A percentile compares a stretch with the other conserved stretches of the same genome.
phyloP scores from a whole-genome alignment of 148 eudicot genomes.

The Mesembryanthemum crystallinum region DNA sequence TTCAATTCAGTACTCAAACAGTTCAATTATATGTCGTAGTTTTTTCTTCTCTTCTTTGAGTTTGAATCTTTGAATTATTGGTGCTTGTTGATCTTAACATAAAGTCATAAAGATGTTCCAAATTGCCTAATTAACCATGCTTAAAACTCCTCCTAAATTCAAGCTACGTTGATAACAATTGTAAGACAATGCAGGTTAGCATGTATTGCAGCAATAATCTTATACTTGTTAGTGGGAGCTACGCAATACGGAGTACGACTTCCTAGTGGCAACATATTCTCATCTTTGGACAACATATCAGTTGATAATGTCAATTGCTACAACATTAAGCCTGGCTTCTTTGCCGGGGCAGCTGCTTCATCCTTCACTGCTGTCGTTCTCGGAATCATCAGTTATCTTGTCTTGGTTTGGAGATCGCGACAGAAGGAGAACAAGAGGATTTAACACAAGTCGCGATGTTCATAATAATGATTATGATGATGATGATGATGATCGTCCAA shows the following conservation, averaged over 20 bases:
- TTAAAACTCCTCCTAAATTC: no score
- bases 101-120: no score
- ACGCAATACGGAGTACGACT: conserved; percentile 18
- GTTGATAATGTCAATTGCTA: not conserved
- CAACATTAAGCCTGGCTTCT: conserved; percentile 17
- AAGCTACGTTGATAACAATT: no score
- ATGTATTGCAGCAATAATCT: conserved; percentile 19
- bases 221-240: conserved; percentile 22
- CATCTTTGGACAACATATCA: not conserved
- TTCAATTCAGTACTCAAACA: no score
- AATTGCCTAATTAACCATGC: no score
- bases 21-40: no score
- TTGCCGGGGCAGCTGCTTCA: conserved; percentile 22
- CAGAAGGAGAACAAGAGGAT: conserved; percentile 2
- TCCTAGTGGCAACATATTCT: not conserved
- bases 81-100: no score
- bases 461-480: conserved; percentile 9
- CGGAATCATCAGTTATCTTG: conserved; percentile 22
- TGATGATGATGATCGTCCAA: not conserved
- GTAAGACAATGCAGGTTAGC: conserved; percentile 18
- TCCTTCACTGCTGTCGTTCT: conserved; percentile 14
- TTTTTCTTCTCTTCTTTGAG: no score
- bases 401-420: not conserved
- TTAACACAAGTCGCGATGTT: not conserved
- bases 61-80: no score